Evolutionary conservation across 257 asterid genomes (phyloP).

Genomic region (Lycium ferocissimum): DNA sequence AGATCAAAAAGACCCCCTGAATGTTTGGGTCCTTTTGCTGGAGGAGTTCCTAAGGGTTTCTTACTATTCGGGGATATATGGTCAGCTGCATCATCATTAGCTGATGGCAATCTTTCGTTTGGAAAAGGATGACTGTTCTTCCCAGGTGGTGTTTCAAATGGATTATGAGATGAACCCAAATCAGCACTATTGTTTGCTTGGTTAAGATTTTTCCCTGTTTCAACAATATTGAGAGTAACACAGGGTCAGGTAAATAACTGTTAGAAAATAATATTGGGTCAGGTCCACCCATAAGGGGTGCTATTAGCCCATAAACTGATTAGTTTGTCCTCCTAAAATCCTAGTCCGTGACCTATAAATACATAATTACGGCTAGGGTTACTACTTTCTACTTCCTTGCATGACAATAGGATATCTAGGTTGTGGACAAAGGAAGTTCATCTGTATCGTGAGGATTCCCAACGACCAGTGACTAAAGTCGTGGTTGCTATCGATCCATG

Average conservation of each 20-base stretch:
- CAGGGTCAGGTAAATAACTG: background rate
- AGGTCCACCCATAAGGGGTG: no score
- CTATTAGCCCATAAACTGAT: no score
- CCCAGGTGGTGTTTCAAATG: background rate
- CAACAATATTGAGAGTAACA: background rate
- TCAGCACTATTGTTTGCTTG: conserved; percentile 5
- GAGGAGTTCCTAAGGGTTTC: background rate
- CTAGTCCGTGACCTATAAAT: no score
- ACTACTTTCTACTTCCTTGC: no score
- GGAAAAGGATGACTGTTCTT: background rate
- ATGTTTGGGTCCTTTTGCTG: conserved; percentile 10
- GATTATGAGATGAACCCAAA: background rate
- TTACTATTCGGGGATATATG: background rate
- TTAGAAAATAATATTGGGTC: no score
- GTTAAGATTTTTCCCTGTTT: background rate
- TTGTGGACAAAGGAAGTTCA: no score
- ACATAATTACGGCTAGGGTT: no score
- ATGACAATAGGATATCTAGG: no score
- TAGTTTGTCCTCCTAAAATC: no score
- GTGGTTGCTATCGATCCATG: no score
- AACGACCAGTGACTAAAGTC: no score
- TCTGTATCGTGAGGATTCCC: no score
- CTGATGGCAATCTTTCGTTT: background rate
- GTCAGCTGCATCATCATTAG: conserved; percentile 16
- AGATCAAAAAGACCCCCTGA: background rate